Evolutionary conservation across 2,329 filamentous ascomycete genomes (phyloP).

Genomic region (Stagonosporopsis vannaccii): DNA sequence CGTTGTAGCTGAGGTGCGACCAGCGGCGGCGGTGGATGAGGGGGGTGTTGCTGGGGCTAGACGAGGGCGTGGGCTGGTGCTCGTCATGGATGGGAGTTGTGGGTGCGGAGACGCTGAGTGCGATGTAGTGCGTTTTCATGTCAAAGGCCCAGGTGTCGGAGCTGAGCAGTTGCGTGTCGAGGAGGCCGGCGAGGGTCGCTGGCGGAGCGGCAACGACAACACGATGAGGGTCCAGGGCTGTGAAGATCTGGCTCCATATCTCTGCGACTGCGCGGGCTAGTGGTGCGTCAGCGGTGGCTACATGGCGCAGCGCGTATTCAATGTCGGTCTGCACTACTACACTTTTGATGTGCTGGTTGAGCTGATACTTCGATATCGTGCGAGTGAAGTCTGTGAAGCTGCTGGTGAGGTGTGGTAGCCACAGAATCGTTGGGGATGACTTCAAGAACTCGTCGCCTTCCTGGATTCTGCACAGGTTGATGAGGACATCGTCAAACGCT

Average conservation of each 20-base stretch:
- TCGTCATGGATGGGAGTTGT: slow-evolving; percentile 58
- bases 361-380: slow-evolving; percentile 29
- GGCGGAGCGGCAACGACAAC: slow-evolving; percentile 63
- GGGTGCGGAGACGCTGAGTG: slow-evolving; percentile 45
- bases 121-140: slow-evolving; percentile 68
- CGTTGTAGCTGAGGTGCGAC: slow-evolving; percentile 72
- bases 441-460: slow-evolving; percentile 41
- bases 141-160: slow-evolving; percentile 70
- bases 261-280: slow-evolving; percentile 60
- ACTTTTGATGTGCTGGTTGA: slow-evolving; percentile 54
- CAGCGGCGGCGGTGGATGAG: slow-evolving; percentile 70
- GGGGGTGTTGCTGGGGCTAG: slow-evolving; percentile 29
- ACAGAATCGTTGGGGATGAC: slow-evolving; percentile 31
- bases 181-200: slow-evolving; percentile 66
- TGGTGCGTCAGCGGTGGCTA: slow-evolving; percentile 37
- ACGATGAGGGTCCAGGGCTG: slow-evolving; percentile 37
- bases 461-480: slow-evolving; percentile 43
- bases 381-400: slow-evolving; percentile 28
- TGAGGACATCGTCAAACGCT: slow-evolving; percentile 42
- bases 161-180: slow-evolving; percentile 64
- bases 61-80: slow-evolving; percentile 53
- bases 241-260: slow-evolving; percentile 43
- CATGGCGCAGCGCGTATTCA: slow-evolving; percentile 45
- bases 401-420: slow-evolving; percentile 43
- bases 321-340: slow-evolving; percentile 56